These are phyloP conservation scores for Diaporthe sp. DNA, from an alignment of 2,329 filamentous ascomycete genomes.

Conservation along the genomic window DNA sequence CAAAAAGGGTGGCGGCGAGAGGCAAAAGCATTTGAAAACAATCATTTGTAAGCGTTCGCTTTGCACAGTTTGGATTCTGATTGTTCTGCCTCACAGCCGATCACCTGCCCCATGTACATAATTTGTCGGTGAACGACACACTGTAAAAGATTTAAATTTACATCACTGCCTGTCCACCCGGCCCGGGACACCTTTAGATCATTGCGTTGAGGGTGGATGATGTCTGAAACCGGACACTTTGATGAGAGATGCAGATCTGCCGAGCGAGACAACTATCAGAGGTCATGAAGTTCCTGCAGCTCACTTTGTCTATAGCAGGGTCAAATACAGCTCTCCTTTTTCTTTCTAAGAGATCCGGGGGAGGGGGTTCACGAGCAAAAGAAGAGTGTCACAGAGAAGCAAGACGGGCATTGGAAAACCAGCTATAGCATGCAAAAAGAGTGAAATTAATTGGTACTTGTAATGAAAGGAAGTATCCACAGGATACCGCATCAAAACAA, in stretches of 20 bases:
- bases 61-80: neutral
- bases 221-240: neutral
- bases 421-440: neutral
- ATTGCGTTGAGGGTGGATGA: neutral
- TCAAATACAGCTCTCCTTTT: neutral
- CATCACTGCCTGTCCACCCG: no score
- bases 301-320: neutral
- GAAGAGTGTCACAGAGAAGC: neutral
- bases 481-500: neutral
- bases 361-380: no score
- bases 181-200: neutral
- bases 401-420: no score
- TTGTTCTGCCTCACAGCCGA: neutral
- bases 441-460: neutral
- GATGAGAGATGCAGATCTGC: neutral
- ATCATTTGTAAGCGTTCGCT: neutral
- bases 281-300: neutral
- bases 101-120: neutral
- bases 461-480: constrained; percentile 12
- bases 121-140: neutral
- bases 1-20: neutral
- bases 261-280: neutral
- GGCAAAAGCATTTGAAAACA: neutral
- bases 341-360: neutral
- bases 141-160: neutral